Evolutionary conservation across 1,139 yeast species (phyloP).

Genomic region (Kodamaea sp.): DNA sequence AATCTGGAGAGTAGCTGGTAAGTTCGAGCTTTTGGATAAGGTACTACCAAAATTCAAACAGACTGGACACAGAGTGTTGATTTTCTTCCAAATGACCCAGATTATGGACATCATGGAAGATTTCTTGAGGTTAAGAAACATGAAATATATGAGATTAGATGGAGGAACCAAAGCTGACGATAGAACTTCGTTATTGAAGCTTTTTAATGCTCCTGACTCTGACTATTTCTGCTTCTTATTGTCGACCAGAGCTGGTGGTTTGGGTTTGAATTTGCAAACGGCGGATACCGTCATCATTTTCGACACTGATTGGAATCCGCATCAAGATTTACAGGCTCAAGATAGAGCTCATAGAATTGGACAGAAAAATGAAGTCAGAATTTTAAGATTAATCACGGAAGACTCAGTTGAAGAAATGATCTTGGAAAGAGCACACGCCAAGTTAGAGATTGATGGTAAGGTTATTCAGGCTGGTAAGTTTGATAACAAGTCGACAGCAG

Average conservation of each 20-base stretch:
- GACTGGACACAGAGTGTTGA: conserved; percentile 76
- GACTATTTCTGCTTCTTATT: conserved; percentile 76
- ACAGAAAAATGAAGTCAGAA: conserved; percentile 82
- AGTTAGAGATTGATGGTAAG: conserved; percentile 82
- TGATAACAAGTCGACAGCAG: conserved; percentile 79
- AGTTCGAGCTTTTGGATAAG: conserved; percentile 74
- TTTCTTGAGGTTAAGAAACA: conserved; percentile 60
- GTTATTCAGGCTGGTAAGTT: conserved; percentile 89
- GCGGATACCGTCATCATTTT: conserved; percentile 88
- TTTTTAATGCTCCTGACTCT: conserved; percentile 70
- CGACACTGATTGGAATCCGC: conserved; percentile 92
- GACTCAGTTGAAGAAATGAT: conserved; percentile 85
- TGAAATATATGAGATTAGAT: conserved; percentile 76
- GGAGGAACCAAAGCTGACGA: conserved; percentile 86
- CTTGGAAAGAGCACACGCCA: conserved; percentile 78
- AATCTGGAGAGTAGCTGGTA: conserved; percentile 78
- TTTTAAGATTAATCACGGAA: conserved; percentile 74
- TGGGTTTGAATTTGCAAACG: conserved; percentile 81
- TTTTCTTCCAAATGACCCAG: conserved; percentile 87
- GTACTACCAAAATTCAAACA: conserved; percentile 73
- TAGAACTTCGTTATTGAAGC: conserved; percentile 66
- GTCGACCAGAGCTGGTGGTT: conserved; percentile 89
- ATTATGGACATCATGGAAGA: conserved; percentile 91
- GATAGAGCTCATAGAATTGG: conserved; percentile 92
- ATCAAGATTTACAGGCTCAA: conserved; percentile 89